Conservation (phyloP, 2,329 filamentous ascomycete genomes). For the Fusarium sp. region DNA sequence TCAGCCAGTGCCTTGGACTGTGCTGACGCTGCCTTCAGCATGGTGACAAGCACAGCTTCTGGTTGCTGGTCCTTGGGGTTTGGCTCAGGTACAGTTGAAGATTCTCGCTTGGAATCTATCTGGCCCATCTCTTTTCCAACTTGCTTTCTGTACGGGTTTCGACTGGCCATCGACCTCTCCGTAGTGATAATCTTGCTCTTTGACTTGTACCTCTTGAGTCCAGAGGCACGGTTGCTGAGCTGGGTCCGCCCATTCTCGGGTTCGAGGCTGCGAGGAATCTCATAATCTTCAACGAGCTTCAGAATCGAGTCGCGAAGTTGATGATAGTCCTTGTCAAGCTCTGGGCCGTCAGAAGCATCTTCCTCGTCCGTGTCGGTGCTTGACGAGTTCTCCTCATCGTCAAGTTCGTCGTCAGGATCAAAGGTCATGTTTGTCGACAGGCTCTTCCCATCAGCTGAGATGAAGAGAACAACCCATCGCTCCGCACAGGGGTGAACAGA, state of each 20-base stretch:
- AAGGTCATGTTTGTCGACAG: constrained; percentile 80
- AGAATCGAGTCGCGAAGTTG: constrained; percentile 83
- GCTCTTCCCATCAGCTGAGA: constrained; percentile 77
- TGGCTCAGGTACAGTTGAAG: constrained; percentile 7
- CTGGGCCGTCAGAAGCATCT: constrained; percentile 69
- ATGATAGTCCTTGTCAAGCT: constrained; percentile 83
- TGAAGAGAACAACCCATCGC: constrained; percentile 84
- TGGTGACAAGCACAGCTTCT: constrained; percentile 72
- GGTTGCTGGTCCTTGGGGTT: constrained; percentile 53
- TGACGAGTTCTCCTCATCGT: constrained; percentile 74
- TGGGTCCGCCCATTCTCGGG: constrained; percentile 69
- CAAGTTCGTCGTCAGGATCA: constrained; percentile 73
- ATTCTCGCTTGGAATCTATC: constrained; percentile 12
- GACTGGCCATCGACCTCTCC: constrained; percentile 64
- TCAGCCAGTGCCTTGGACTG: constrained; percentile 84
- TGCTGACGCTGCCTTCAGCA: constrained; percentile 81
- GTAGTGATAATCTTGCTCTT: constrained; percentile 69
- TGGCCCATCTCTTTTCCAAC: constrained; percentile 25
- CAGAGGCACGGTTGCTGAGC: constrained; percentile 78
- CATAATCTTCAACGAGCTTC: constrained; percentile 84
- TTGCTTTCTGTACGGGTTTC: constrained; percentile 67
- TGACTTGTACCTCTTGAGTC: constrained; percentile 69
- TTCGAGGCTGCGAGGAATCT: constrained; percentile 77
- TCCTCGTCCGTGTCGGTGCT: constrained; percentile 72
- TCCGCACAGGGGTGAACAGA: constrained; percentile 84